These are phyloP conservation scores for Murraya koenigii DNA, from an alignment of 345 rosid species.

Conservation along the genomic window DNA sequence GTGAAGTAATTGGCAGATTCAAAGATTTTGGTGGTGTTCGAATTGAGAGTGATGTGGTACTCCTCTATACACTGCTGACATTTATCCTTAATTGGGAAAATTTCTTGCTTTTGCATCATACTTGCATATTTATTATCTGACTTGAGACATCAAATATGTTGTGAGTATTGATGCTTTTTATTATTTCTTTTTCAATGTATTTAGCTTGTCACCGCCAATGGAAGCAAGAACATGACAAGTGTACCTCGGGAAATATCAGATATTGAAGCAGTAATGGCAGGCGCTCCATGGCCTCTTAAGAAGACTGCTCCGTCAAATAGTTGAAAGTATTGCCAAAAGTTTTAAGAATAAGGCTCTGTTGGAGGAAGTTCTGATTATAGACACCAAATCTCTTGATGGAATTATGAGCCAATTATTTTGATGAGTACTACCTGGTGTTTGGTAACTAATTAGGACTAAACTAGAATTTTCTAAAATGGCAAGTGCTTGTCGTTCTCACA, in stretches of 20 bases:
- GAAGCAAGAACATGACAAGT: constrained; percentile 81
- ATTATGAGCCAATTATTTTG: neutral
- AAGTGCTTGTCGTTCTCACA: neutral
- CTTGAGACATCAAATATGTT: neutral
- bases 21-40: constrained; percentile 85
- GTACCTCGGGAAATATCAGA: constrained; percentile 62
- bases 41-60: constrained; percentile 94
- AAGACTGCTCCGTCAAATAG: neutral
- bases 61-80: constrained; percentile 14
- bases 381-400: neutral
- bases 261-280: constrained; percentile 94
- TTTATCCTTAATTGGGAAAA: neutral
- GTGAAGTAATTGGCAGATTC: constrained; percentile 52
- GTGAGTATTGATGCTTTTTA: neutral
- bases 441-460: neutral
- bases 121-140: neutral
- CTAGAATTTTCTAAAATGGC: neutral
- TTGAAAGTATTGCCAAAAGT: neutral
- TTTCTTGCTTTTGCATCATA: neutral
- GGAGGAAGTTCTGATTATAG: neutral
- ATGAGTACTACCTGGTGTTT: neutral
- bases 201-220: constrained; percentile 59
- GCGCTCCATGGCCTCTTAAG: constrained; percentile 60
- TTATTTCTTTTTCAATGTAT: neutral
- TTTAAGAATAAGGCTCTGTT: neutral